phyloP scores from a whole-genome alignment of 257 asterid species.

The Solanum tarapatanum region DNA sequence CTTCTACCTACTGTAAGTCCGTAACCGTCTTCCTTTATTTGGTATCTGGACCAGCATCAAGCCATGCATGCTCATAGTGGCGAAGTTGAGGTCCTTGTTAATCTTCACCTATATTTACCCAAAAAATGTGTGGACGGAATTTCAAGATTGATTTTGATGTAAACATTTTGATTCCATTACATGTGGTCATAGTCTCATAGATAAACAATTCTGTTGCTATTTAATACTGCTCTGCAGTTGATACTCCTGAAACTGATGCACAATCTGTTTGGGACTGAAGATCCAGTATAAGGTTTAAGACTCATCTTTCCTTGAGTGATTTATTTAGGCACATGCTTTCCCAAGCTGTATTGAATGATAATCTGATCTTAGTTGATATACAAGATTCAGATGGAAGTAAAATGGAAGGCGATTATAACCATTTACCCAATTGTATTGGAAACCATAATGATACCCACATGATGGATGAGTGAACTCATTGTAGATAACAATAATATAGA shows the following conservation, averaged over 20 bases:
- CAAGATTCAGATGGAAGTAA: not conserved
- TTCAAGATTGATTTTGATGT: not conserved
- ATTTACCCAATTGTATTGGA: not conserved
- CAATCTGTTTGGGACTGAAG: not conserved
- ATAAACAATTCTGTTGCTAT: not conserved
- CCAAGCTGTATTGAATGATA: not conserved
- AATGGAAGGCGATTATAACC: not conserved
- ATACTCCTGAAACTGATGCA: not conserved
- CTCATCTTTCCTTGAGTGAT: not conserved
- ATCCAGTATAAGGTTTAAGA: not conserved
- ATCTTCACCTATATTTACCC: not conserved
- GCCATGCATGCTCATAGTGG: not conserved
- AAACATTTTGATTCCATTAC: not conserved
- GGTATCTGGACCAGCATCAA: not conserved
- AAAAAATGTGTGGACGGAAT: not conserved
- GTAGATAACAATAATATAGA: not conserved
- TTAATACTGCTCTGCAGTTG: not conserved
- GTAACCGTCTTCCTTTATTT: not conserved
- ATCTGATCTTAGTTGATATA: not conserved
- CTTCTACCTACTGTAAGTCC: not conserved
- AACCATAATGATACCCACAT: not conserved
- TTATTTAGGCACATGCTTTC: not conserved
- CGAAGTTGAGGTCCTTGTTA: not conserved
- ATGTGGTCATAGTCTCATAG: not conserved
- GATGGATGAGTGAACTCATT: not conserved